Base-by-base conservation (phyloP, 2,329 filamentous ascomycete species). In the Alternaria triticina region DNA sequence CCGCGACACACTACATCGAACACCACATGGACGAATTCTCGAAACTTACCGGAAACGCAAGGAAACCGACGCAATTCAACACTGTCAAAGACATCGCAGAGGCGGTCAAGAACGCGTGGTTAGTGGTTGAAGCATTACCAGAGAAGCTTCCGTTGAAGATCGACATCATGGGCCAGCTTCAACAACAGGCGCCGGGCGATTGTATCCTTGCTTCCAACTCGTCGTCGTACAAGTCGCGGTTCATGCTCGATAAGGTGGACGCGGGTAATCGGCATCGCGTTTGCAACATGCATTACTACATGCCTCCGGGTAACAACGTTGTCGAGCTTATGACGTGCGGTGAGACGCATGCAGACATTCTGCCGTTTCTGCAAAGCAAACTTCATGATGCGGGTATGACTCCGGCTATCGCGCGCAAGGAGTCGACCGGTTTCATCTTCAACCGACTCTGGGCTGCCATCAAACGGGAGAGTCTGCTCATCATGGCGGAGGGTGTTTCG, bases 381-480 rank as follows among this genome's bases (percentile, higher is more conserved):
- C 80, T 80, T 4, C 68, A 70, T 20, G 81, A 82, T n/a, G 79
- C 77, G 3, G 84, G 80, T 0, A 80, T 82, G 30, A 69, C 77
- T 3, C 84, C 84, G 0, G 80, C 81, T 22, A 70, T 79, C 5
- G 84, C 84, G 0, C 68, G 78, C 7, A 83, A 82, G 52, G 82
- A 87, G 64, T 86, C 84, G 0, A 86, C 85, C 0, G 83, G 86
- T 0, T 84, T 87, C 64, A 83, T 88, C 36, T 85, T 86, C 68
- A 87, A 88, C 57, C 82, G 86, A 0, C 72, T 88, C 0, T 88
- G 86, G 86, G 86, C 86, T 0, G 86, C 86, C 0, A 79, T 88
- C 15, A 87, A 88, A 71, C 79, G 86, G 3, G 86, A 88, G 66
- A 73, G 76, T 0, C 64, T 88, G 55, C 81, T 73, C 0, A 84